Conservation (phyloP, 139 green algal species). For the Trebouxia sp. region DNA sequence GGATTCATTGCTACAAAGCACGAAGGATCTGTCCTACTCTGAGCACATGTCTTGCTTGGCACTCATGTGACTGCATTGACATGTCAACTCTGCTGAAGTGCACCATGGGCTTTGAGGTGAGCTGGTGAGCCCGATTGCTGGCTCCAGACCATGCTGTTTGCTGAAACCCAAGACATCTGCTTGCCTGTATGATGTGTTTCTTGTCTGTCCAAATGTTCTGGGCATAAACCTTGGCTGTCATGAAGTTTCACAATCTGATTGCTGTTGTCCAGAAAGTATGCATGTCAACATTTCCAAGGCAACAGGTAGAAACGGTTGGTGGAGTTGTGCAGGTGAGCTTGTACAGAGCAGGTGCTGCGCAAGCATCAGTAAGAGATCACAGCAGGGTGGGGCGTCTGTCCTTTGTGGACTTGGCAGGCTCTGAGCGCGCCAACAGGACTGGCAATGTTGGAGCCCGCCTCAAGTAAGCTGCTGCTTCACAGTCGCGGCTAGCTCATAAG, state of each 20-base stretch:
- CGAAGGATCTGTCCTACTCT: not conserved
- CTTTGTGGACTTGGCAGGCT: slow-evolving; percentile 82
- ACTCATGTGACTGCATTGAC: no score
- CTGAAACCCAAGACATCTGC: no score
- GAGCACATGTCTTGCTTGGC: not conserved
- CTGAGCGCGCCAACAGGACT: slow-evolving; percentile 68
- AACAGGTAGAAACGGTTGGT: not conserved
- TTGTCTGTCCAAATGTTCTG: no score
- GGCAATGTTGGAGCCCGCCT: slow-evolving; percentile 68
- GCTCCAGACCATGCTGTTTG: no score
- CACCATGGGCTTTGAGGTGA: no score
- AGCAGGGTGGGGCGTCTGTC: slow-evolving; percentile 44
- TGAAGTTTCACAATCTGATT: not conserved
- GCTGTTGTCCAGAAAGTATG: not conserved
- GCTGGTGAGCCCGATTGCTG: no score
- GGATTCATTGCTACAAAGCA: not conserved
- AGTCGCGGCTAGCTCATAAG: no score
- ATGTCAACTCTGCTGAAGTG: no score
- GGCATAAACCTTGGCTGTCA: no score
- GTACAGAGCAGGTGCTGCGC: not conserved
- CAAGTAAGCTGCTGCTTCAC: slow-evolving; percentile 42
- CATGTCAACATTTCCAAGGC: not conserved
- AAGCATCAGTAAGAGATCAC: not conserved
- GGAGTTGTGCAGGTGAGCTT: not conserved
- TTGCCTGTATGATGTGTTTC: not conserved